Conservation (phyloP, 2,329 filamentous ascomycete genomes). For the Septoria petroselini region DNA sequence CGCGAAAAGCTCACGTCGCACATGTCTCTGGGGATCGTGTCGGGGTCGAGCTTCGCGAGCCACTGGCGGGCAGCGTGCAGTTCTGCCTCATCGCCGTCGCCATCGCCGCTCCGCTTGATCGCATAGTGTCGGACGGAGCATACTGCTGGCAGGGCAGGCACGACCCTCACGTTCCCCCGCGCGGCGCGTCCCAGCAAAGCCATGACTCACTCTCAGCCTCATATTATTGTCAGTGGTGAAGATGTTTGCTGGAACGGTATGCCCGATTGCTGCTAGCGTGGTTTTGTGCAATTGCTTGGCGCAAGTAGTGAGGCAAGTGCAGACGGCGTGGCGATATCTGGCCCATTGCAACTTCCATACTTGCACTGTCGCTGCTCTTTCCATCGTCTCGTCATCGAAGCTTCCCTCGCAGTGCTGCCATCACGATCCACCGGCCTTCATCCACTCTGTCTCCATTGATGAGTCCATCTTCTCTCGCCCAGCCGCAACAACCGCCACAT, state of each 20-base stretch:
- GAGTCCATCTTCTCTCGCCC: not conserved
- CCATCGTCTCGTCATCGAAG: too few relatives aligned
- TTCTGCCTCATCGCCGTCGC: slow-evolving; percentile 29
- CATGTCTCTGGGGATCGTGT: slow-evolving; percentile 55
- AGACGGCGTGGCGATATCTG: not conserved
- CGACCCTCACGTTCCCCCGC: not conserved
- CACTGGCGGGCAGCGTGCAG: slow-evolving; percentile 51
- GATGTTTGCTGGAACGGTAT: not conserved
- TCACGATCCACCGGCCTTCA: too few relatives aligned
- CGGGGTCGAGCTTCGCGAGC: slow-evolving; percentile 53
- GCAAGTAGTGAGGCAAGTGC: slow-evolving; percentile 1
- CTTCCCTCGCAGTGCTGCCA: too few relatives aligned
- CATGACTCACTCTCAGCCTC: too few relatives aligned
- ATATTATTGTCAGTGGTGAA: not conserved
- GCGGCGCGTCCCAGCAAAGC: not conserved
- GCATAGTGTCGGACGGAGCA: slow-evolving; percentile 16
- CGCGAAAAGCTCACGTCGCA: slow-evolving; percentile 61
- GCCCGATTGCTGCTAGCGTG: slow-evolving; percentile 1
- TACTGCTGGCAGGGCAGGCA: not conserved
- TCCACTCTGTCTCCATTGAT: slow-evolving; percentile 3
- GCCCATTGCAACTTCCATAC: not conserved
- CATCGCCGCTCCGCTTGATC: slow-evolving; percentile 17
- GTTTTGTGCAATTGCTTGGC: slow-evolving; percentile 1
- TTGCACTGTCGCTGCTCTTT: too few relatives aligned
- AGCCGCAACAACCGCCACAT: slow-evolving; percentile 5